Percentiles rank a stretch among this genome's conserved stretches.
phyloP scores from a whole-genome alignment of 192 early-diverging fungal genomes.

The Kickxella alabastrina region DNA sequence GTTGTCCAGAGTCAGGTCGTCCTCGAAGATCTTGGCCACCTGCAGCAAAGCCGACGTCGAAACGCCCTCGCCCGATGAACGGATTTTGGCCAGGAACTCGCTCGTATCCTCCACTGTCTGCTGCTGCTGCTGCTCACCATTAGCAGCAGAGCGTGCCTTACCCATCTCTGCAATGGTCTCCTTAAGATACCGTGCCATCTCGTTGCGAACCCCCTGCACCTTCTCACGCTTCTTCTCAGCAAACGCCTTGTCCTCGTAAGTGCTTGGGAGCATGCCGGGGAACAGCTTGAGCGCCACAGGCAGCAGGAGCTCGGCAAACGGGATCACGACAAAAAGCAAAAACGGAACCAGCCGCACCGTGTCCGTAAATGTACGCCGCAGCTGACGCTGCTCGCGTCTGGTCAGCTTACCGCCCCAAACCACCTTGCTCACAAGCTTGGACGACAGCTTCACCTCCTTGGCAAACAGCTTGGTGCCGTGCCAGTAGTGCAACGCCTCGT shows the following conservation, averaged over 20 bases:
- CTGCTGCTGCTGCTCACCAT: neutral
- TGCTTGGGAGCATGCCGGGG: constrained; percentile 95
- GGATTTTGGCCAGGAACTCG: constrained; percentile 56
- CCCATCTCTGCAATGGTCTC: constrained; percentile 45
- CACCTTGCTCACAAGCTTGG: constrained; percentile 68
- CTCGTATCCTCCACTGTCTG: constrained; percentile 24
- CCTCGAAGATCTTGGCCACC: constrained; percentile 86
- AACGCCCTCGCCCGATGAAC: constrained; percentile 75
- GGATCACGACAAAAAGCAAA: constrained; percentile 84
- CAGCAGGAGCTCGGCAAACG: constrained; percentile 92
- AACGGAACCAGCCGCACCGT: constrained; percentile 87
- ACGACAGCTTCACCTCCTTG: constrained; percentile 82
- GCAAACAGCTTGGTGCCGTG: constrained; percentile 88
- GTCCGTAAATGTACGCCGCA: constrained; percentile 83
- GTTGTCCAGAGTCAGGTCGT: constrained; percentile 90
- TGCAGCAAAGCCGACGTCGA: constrained; percentile 78
- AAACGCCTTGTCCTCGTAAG: constrained; percentile 80
- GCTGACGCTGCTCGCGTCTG: constrained; percentile 82
- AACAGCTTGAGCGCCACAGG: constrained; percentile 89
- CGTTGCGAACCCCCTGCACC: constrained; percentile 84
- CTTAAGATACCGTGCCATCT: constrained; percentile 94
- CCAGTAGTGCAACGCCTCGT: constrained; percentile 89
- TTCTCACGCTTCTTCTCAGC: constrained; percentile 94
- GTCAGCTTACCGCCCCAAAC: constrained; percentile 72
- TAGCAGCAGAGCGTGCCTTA: neutral